These are phyloP conservation scores for Rhizopus delemar DNA, from an alignment of 371 early-diverging fungal genomes.

Conservation along the genomic window DNA sequence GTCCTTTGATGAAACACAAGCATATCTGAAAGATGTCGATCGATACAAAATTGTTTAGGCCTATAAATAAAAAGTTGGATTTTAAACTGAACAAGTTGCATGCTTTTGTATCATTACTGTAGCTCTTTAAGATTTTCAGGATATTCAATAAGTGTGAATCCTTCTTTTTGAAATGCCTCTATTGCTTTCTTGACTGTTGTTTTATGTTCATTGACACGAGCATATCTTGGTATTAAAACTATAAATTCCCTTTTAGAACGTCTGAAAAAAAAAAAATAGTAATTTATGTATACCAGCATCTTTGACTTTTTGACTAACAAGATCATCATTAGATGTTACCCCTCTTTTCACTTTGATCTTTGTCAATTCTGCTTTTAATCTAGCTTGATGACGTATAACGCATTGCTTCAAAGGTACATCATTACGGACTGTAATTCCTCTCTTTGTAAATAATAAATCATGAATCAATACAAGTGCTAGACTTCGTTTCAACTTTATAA, in stretches of 20 bases:
- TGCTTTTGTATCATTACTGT: constrained; percentile 26
- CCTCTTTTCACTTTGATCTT: constrained; percentile 71
- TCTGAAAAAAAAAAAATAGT: too few species aligned
- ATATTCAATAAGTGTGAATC: constrained; percentile 54
- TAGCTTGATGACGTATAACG: constrained; percentile 66
- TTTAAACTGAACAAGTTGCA: background rate
- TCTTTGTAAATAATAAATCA: constrained; percentile 79
- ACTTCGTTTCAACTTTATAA: constrained; percentile 39
- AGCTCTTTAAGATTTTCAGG: constrained; percentile 36
- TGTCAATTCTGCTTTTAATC: constrained; percentile 75
- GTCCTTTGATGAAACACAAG: constrained; percentile 83
- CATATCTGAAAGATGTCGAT: constrained; percentile 78
- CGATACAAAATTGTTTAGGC: constrained; percentile 55
- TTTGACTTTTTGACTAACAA: constrained; percentile 63
- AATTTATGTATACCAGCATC: constrained; percentile 41
- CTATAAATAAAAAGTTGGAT: constrained; percentile 10
- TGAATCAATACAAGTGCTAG: constrained; percentile 72
- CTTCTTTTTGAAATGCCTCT: constrained; percentile 60
- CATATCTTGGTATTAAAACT: constrained; percentile 71
- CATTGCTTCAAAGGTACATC: constrained; percentile 65
- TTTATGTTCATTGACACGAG: constrained; percentile 74
- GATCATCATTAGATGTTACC: constrained; percentile 65
- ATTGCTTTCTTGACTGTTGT: constrained; percentile 71
- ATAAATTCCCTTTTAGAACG: background rate
- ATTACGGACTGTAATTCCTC: constrained; percentile 67